Base-by-base conservation (phyloP, 305 asterid species). In the Ruellia speciosa region DNA sequence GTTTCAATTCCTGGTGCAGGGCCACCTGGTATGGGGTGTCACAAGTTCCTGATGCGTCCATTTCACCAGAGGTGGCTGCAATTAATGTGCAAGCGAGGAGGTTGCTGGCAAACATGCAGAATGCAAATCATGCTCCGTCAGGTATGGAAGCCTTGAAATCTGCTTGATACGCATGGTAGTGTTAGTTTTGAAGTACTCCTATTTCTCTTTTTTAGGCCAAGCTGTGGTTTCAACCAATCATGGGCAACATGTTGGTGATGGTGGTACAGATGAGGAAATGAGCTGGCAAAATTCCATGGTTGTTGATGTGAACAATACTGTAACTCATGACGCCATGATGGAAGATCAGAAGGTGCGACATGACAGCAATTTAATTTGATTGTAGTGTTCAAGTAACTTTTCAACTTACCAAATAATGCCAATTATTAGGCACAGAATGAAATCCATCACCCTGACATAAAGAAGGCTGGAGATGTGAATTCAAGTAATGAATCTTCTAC, bases 151-250 rank as follows among this genome's bases (percentile, higher is more conserved):
- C 18, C 48, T 20, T 58, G 39, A 33, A 60, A 58, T 58, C 19
- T 49, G 33, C 11, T 50, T 12, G 2, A 9, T 5, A 17, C 33
- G 12, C n/a, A 15, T 56, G 3, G 2, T 18, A n/a, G 20, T 13
- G 41, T 56, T 55, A 54, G 34, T 53, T 13, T 18, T 66, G 60
- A 68, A 39, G 48, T 59, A 12, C 55, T 49, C n/a, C n/a, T n/a
- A n/a, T n/a, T n/a, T 71, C 39, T 58, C 20, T 56, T 17, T 57
- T 61, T 17, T 58, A 68, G 77, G 77, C 53, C 82, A 58, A 68
- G 47, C 85, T 64, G 87, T 79, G 41, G 58, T 64, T 61, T 68
- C 73, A 52, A 68, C 75, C 57, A 75, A 50, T 72, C 79, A 64
- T 63, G 84, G 56, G 31, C 72, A 49, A 49, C 53, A 64, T 57